Evolutionary conservation across 2,329 filamentous ascomycete species (phyloP).

Genomic region (Sarocladiaceae sp.): DNA sequence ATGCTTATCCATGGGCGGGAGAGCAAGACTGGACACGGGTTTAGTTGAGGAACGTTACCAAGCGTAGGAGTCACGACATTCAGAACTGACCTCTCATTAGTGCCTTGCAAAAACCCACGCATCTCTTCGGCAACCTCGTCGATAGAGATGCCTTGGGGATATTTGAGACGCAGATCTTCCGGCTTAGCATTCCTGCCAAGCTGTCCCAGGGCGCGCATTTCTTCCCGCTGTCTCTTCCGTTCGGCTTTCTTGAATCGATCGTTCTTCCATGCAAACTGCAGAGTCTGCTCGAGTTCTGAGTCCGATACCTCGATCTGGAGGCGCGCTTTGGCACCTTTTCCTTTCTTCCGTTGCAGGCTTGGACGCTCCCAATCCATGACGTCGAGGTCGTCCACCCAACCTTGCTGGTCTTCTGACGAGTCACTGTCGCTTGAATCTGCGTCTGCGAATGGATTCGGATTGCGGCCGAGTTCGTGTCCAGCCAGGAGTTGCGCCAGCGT

Average conservation of each 20-base stretch:
- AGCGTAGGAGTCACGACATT: too few species aligned
- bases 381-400: constrained; percentile 61
- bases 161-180: constrained; percentile 64
- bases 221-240: constrained; percentile 66
- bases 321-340: constrained; percentile 56
- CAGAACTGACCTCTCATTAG: constrained; percentile 59
- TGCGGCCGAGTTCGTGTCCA: constrained; percentile 4
- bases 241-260: constrained; percentile 69
- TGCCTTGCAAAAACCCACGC: constrained; percentile 61
- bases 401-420: constrained; percentile 10
- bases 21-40: constrained; percentile 49
- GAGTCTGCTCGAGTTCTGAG: constrained; percentile 58
- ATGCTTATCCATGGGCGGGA: constrained; percentile 81
- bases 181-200: constrained; percentile 55
- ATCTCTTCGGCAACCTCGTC: constrained; percentile 71
- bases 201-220: constrained; percentile 61
- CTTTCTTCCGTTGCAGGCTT: constrained; percentile 59
- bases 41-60: not conserved
- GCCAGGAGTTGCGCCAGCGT: constrained; percentile 20
- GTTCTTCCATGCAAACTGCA: constrained; percentile 59
- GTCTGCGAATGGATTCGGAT: not conserved
- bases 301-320: constrained; percentile 55
- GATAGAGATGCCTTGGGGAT: constrained; percentile 66
- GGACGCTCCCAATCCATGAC: constrained; percentile 78
- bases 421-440: constrained; percentile 15